Evolutionary conservation across 176 grass and related monocot genomes (phyloP).

Genomic region (Pontederia crassipes): DNA sequence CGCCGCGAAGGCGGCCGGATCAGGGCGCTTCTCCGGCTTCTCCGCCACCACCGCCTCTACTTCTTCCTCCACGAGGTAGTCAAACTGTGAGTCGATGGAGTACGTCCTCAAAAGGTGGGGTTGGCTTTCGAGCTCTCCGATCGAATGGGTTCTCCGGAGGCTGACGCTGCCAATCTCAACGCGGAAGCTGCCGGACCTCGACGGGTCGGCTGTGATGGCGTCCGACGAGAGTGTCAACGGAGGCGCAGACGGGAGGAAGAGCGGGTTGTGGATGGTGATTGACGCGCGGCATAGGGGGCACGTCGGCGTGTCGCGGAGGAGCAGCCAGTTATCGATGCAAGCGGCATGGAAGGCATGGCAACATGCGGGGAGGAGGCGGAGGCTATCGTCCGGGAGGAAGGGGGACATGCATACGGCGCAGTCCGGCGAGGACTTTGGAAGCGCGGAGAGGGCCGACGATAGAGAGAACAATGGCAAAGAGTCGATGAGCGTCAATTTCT

Average conservation of each 20-base stretch:
- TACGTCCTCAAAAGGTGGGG: constrained; percentile 25
- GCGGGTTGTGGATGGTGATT: constrained; percentile 39
- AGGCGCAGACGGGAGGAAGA: constrained; percentile 7
- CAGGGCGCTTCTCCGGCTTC: constrained; percentile 6
- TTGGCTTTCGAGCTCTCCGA: constrained; percentile 6
- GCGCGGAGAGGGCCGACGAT: constrained; percentile 29
- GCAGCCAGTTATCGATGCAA: constrained; percentile 73
- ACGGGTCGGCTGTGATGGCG: not conserved
- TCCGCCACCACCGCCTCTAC: constrained; percentile 40
- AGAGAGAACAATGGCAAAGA: constrained; percentile 69
- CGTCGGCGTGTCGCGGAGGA: constrained; percentile 28
- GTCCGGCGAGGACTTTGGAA: constrained; percentile 50
- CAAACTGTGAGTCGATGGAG: constrained; percentile 29
- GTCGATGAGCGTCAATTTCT: constrained; percentile 33
- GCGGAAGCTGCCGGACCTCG: constrained; percentile 33
- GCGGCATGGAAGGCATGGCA: constrained; percentile 71
- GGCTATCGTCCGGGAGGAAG: constrained; percentile 46
- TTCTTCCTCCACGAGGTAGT: constrained; percentile 84
- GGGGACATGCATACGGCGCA: constrained; percentile 78
- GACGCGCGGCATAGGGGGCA: constrained; percentile 86
- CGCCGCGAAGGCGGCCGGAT: not conserved
- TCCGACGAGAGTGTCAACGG: too few relatives aligned
- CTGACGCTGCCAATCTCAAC: constrained; percentile 78
- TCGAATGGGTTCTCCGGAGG: constrained; percentile 35
- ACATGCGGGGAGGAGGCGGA: constrained; percentile 74